Conservation (phyloP, 345 rosid species). For the Salix suchowensis region DNA sequence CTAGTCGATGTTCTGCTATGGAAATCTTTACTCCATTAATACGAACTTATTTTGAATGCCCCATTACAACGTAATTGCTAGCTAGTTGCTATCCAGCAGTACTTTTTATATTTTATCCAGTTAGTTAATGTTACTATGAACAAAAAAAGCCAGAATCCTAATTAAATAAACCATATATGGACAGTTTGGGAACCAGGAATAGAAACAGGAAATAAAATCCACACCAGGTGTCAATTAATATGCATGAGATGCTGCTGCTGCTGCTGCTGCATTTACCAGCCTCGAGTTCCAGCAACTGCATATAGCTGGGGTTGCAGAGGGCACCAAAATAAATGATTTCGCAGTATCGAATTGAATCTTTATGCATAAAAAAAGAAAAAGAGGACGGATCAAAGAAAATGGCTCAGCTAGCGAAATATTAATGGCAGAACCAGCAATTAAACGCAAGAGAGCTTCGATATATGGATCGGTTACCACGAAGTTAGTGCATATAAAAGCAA, state of each 20-base stretch:
- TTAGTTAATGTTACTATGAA: neutral
- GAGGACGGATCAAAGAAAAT: too few species aligned
- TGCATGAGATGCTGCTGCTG: neutral
- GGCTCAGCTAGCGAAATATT: too few species aligned
- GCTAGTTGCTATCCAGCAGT: neutral
- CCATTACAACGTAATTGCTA: neutral
- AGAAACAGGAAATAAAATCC: neutral
- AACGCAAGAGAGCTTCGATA: too few species aligned
- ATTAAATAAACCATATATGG: neutral
- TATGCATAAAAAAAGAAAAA: too few species aligned
- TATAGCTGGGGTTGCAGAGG: conserved; percentile 5
- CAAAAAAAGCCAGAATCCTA: neutral
- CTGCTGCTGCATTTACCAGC: neutral
- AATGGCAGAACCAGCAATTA: too few species aligned
- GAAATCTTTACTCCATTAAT: neutral
- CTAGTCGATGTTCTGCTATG: neutral
- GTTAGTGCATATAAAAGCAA: too few species aligned
- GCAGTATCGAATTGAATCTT: neutral
- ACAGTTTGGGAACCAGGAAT: neutral
- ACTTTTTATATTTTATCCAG: neutral
- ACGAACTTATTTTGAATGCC: too few species aligned
- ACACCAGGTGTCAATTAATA: neutral
- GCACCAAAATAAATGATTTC: conserved; percentile 1
- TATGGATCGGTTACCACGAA: too few species aligned
- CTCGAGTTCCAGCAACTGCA: neutral